phyloP scores from a whole-genome alignment of 257 asterid species.

The Solanum chiquidenum region DNA sequence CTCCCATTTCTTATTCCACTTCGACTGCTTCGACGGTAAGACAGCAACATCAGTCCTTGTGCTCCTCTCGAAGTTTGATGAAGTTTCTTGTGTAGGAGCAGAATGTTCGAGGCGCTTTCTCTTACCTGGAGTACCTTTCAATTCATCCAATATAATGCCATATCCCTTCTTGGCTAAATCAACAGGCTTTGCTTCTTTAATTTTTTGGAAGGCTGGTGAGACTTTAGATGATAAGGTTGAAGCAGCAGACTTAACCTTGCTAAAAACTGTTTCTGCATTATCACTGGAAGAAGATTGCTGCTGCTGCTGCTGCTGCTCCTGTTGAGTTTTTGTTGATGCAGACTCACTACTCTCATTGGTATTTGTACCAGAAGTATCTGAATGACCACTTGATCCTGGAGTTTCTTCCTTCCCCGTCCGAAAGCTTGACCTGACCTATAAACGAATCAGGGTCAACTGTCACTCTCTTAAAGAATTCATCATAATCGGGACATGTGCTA shows the following conservation, averaged over 20 bases:
- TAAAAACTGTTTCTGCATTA: conserved; percentile 45
- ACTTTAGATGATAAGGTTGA: conserved; percentile 51
- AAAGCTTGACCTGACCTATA: conserved; percentile 70
- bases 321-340: conserved; percentile 41
- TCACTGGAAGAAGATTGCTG: conserved; percentile 44
- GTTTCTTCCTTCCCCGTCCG: conserved; percentile 66
- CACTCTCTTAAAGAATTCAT: not conserved
- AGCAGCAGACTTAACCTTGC: conserved; percentile 53
- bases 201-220: conserved; percentile 51
- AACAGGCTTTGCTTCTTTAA: conserved; percentile 74
- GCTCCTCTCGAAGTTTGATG: conserved; percentile 59
- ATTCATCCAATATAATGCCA: conserved; percentile 64
- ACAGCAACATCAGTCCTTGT: conserved; percentile 67
- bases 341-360: conserved; percentile 26
- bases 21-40: conserved; percentile 61
- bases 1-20: conserved; percentile 81
- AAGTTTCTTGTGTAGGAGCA: conserved; percentile 27
- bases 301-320: conserved; percentile 52
- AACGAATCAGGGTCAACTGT: not conserved
- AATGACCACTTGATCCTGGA: conserved; percentile 23
- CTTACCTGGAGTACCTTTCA: conserved; percentile 67
- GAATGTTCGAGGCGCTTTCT: conserved; percentile 73
- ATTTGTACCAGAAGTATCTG: conserved; percentile 17
- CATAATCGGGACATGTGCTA: not conserved
- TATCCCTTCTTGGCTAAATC: conserved; percentile 80